A percentile compares a stretch with the other conserved stretches of the same genome.
Conservation (phyloP, 1,284 basidiomycete species). For the Sanghuangporus weigelae region DNA sequence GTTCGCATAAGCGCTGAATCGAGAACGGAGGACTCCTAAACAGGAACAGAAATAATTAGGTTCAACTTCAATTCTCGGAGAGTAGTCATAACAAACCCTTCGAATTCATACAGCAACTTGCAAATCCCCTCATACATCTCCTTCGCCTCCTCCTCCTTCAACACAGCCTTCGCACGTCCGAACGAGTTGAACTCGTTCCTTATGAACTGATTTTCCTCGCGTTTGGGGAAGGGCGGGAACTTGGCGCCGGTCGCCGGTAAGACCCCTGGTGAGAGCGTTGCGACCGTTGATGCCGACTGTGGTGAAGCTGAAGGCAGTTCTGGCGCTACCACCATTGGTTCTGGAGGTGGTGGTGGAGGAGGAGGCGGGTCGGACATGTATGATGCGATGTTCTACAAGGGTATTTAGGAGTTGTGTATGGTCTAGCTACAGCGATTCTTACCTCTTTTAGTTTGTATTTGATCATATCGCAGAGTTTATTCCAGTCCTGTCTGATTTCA, state of each 20-base stretch:
- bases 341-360: slow-evolving; percentile 28
- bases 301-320: slow-evolving; percentile 31
- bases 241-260: slow-evolving; percentile 59
- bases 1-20: slow-evolving; percentile 86
- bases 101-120: slow-evolving; percentile 70
- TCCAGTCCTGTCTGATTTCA: slow-evolving; percentile 65
- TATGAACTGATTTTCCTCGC: slow-evolving; percentile 32
- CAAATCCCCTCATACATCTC: slow-evolving; percentile 57
- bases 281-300: slow-evolving; percentile 3
- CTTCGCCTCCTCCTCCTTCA: slow-evolving; percentile 60
- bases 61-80: slow-evolving; percentile 15
- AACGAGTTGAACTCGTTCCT: slow-evolving; percentile 43
- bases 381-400: slow-evolving; percentile 48
- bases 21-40: slow-evolving; percentile 79
- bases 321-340: slow-evolving; percentile 2
- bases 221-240: slow-evolving; percentile 74
- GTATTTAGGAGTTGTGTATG: slow-evolving; percentile 11
- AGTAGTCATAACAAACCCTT: slow-evolving; percentile 45
- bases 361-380: slow-evolving; percentile 48
- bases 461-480: slow-evolving; percentile 62
- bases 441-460: slow-evolving; percentile 68
- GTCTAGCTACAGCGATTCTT: slow-evolving; percentile 15
- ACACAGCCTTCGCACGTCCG: slow-evolving; percentile 52
- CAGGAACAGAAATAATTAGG: not conserved
- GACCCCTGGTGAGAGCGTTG: slow-evolving; percentile 18